Evolutionary conservation across 2,329 filamentous ascomycete genomes (phyloP).

Genomic region (Juglanconis oblonga): DNA sequence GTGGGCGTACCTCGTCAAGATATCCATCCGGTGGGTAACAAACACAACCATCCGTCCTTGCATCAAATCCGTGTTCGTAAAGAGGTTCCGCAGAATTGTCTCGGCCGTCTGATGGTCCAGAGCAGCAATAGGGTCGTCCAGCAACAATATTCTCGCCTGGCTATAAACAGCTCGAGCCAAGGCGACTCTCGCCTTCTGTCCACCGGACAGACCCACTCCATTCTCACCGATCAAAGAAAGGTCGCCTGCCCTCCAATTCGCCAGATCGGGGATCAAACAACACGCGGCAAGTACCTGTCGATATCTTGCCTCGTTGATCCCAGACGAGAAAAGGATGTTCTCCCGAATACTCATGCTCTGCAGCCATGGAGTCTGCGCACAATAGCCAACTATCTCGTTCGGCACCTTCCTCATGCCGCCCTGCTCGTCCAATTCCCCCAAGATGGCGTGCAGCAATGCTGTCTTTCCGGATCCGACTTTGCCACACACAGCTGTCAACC

Average conservation of each 20-base stretch:
- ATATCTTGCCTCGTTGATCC: slow-evolving; percentile 55
- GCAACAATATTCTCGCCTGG: slow-evolving; percentile 51
- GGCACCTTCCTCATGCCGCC: slow-evolving; percentile 47
- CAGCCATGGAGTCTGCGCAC: slow-evolving; percentile 62
- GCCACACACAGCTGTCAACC: slow-evolving; percentile 55
- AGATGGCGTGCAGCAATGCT: slow-evolving; percentile 54
- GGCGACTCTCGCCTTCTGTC: slow-evolving; percentile 61
- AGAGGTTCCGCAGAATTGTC: slow-evolving; percentile 58
- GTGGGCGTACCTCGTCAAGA: slow-evolving; percentile 69
- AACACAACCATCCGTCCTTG: slow-evolving; percentile 70
- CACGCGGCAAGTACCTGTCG: slow-evolving; percentile 59
- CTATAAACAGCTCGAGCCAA: slow-evolving; percentile 63
- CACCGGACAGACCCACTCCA: slow-evolving; percentile 61
- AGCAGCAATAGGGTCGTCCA: slow-evolving; percentile 63
- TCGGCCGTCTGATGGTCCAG: slow-evolving; percentile 61
- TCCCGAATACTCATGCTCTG: slow-evolving; percentile 64
- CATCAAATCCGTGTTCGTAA: slow-evolving; percentile 36
- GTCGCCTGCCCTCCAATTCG: slow-evolving; percentile 55
- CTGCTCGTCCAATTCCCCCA: slow-evolving; percentile 65
- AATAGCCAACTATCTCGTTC: slow-evolving; percentile 51
- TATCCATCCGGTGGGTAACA: slow-evolving; percentile 75
- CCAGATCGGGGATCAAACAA: slow-evolving; percentile 54
- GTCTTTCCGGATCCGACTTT: slow-evolving; percentile 62
- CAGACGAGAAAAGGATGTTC: slow-evolving; percentile 61
- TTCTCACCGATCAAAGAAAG: slow-evolving; percentile 59